Evolutionary conservation across 2,329 filamentous ascomycete species (phyloP), one percentile per base, ranked within the genome.

Genomic region (Bipolaris sorokiniana): DNA sequence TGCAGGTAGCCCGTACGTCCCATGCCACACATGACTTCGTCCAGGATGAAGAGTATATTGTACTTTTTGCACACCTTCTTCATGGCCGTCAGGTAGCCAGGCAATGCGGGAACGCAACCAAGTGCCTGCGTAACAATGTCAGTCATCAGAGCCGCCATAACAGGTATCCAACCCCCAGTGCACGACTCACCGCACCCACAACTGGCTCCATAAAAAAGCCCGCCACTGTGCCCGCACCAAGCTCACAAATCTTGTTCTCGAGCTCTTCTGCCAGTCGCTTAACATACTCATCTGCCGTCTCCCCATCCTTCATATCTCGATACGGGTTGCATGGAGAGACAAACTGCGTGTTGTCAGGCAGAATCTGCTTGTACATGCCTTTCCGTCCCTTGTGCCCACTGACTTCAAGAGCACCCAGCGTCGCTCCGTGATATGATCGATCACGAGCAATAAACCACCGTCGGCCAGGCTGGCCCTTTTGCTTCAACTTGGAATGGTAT

Each of bases 161-260:
- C 4, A 20, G 33, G 13, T 1, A 34, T n/a, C 10, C 6, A 22
- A 28, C 3, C 9, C 26, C 3, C 13, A 36, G 48, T 42, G 48
- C n/a, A 44, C 18, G 41, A 79, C 82, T 75, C 81, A 89, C 84
- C 5, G 88, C 86, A 3, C 89, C 88, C 13, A 90, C 88, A 1
- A 93, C 82, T 0, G 90, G 87, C 73, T 93, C 90, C 1, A 88
- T 87, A 22, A 92, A 81, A 66, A 93, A 91, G 0, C 87, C 89
- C 51, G 86, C 88, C 0, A 92, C 87, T 0, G 80, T 89, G 0
- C 86, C 80, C 0, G 88, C 83, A 0, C 88, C 90, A 0, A 90
- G 70, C 3, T 59, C 48, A 56, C 83, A 79, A 61, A 93, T 91
- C 62, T 90, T 87, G 1, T 76, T 79, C 7, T 91, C 89, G 1